phyloP scores from a whole-genome alignment of 805 yeast species.

The Myxozyma sirexii region DNA sequence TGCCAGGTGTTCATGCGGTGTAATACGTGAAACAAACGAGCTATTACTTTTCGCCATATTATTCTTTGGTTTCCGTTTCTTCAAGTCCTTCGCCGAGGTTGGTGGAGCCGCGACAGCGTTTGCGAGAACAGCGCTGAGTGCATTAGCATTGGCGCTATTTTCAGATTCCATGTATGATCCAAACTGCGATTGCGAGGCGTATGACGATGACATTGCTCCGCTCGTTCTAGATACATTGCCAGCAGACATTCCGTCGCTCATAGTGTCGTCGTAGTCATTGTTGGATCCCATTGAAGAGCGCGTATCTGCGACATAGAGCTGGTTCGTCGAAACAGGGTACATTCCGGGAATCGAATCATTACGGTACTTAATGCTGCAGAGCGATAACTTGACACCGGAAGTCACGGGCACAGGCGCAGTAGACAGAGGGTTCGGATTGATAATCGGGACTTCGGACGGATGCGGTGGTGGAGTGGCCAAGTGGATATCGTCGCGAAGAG shows the following conservation, averaged over 20 bases:
- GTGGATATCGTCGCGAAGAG: constrained; percentile 33
- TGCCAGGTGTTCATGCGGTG: constrained; percentile 43
- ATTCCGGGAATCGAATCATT: constrained; percentile 16
- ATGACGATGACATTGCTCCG: constrained; percentile 3
- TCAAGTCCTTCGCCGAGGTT: constrained; percentile 18
- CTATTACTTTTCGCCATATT: constrained; percentile 45
- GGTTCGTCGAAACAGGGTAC: constrained; percentile 17
- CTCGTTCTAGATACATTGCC: constrained; percentile 5
- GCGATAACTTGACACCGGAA: constrained; percentile 37
- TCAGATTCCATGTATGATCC: constrained; percentile 10
- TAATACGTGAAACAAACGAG: constrained; percentile 44
- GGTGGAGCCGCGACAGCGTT: constrained; percentile 16
- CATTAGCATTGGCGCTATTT: constrained; percentile 2
- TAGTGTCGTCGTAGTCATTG: not conserved
- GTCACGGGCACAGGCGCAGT: constrained; percentile 38
- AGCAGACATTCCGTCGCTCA: constrained; percentile 9
- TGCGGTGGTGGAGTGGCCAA: constrained; percentile 47
- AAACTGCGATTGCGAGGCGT: constrained; percentile 21
- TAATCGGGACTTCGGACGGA: constrained; percentile 43
- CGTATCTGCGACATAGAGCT: constrained; percentile 1
- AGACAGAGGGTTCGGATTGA: constrained; percentile 44
- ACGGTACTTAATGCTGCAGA: constrained; percentile 26
- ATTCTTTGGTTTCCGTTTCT: constrained; percentile 42
- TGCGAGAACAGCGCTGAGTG: constrained; percentile 19
- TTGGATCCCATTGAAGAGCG: constrained; percentile 7